phyloP scores from a whole-genome alignment of 164 flowering plant genomes.

The Nymphaea colorata region DNA sequence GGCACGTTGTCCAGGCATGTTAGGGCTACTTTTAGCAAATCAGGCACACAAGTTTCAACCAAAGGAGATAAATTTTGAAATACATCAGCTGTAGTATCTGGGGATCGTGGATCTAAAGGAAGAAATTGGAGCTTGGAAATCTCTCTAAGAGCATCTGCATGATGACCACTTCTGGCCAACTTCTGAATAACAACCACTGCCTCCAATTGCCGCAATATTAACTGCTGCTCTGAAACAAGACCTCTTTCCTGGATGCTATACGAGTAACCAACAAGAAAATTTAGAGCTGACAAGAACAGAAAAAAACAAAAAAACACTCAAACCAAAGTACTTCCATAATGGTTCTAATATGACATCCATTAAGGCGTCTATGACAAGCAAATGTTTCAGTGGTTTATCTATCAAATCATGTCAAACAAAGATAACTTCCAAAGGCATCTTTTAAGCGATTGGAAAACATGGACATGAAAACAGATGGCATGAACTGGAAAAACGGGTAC shows the following conservation, averaged over 20 bases:
- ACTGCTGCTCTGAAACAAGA: slow-evolving; percentile 60
- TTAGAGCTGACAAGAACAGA: background rate
- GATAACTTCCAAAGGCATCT: too few species aligned
- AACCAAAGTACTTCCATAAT: too few species aligned
- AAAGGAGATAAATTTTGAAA: slow-evolving; percentile 58
- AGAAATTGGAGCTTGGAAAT: slow-evolving; percentile 71
- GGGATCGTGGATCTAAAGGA: slow-evolving; percentile 70
- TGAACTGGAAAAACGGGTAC: too few species aligned
- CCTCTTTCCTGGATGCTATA: slow-evolving; percentile 69
- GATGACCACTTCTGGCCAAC: slow-evolving; percentile 46
- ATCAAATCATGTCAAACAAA: too few species aligned
- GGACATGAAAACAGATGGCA: too few species aligned
- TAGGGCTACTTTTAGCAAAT: slow-evolving; percentile 79
- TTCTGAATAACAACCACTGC: slow-evolving; percentile 61
- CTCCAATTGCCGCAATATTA: slow-evolving; percentile 79
- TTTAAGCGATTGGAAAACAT: too few species aligned
- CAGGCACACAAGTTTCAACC: slow-evolving; percentile 93
- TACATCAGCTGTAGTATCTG: slow-evolving; percentile 32
- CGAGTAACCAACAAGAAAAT: background rate
- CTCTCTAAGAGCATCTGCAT: slow-evolving; percentile 82
- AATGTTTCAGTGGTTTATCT: too few species aligned
- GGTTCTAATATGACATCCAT: too few species aligned
- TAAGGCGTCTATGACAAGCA: too few species aligned
- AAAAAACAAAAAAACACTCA: too few species aligned
- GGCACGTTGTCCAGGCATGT: slow-evolving; percentile 68